Percentiles rank a stretch among this genome's conserved stretches.
Evolutionary conservation across 768 basidiomycete species (phyloP).

Genomic region (Cystoderma amianthinum): DNA sequence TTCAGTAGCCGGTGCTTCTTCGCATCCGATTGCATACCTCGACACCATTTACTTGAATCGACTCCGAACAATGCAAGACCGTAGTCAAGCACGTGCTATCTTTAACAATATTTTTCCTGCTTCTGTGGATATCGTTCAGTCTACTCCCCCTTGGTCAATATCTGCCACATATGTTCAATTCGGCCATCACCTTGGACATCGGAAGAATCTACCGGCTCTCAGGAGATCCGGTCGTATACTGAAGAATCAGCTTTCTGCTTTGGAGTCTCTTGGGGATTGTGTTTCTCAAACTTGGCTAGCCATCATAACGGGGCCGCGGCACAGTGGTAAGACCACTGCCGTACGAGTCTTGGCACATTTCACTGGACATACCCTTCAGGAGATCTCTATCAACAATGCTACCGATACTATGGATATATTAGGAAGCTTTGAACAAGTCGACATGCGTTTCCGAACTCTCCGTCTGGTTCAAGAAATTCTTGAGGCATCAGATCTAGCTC

Average conservation of each 20-base stretch:
- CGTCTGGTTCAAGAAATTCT: conserved; percentile 33
- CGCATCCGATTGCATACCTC: conserved; percentile 58
- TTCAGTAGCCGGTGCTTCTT: conserved; percentile 16
- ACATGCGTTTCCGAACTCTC: conserved; percentile 34
- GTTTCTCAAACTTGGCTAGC: conserved; percentile 77
- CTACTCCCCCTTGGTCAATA: conserved; percentile 30
- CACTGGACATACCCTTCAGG: conserved; percentile 61
- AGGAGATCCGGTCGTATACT: conserved; percentile 43
- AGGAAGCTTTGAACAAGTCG: conserved; percentile 93
- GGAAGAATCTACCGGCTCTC: conserved; percentile 26
- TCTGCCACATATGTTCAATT: conserved; percentile 51
- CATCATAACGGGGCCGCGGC: conserved; percentile 74
- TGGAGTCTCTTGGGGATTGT: conserved; percentile 74
- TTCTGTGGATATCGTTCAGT: conserved; percentile 12
- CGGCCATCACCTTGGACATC: conserved; percentile 47
- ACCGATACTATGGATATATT: conserved; percentile 93
- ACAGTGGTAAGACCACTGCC: conserved; percentile 75
- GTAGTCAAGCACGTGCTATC: conserved; percentile 38
- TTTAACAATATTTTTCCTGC: conserved; percentile 47
- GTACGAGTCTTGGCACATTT: conserved; percentile 64
- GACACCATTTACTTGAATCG: conserved; percentile 77
- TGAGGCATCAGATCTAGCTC: conserved; percentile 25
- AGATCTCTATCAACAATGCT: conserved; percentile 75
- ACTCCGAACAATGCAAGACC: conserved; percentile 73
- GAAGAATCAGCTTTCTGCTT: conserved; percentile 52